Evolutionary conservation across 2,329 filamentous ascomycete genomes (phyloP).

Genomic region (Sporothrix pseudoabietina): DNA sequence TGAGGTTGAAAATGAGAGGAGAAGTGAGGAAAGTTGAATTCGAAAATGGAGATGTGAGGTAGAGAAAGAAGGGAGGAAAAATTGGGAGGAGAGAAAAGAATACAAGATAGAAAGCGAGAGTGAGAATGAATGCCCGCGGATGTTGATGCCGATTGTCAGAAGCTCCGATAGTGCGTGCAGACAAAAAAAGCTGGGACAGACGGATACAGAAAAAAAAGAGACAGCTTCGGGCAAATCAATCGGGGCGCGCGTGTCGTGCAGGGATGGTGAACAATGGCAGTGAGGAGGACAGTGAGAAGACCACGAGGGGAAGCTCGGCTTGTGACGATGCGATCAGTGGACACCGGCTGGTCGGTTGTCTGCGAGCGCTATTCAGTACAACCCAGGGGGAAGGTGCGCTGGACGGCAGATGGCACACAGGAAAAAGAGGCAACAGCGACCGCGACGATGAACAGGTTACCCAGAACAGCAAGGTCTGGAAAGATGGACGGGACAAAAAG

Average conservation of each 20-base stretch:
- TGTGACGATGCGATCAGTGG: slow-evolving; percentile 15
- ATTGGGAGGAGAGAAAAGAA: background rate
- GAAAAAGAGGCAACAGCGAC: background rate
- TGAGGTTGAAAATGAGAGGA: background rate
- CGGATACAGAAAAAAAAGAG: background rate
- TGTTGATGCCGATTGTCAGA: background rate
- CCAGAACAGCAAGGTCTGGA: slow-evolving; percentile 24
- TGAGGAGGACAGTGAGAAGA: background rate
- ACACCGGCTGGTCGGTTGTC: slow-evolving; percentile 13
- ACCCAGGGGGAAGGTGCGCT: background rate
- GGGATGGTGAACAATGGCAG: background rate
- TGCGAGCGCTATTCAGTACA: background rate
- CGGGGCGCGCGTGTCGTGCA: background rate
- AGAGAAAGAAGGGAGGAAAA: background rate
- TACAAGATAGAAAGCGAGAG: background rate
- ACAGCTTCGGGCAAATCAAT: background rate
- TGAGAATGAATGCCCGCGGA: background rate
- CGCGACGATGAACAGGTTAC: slow-evolving; percentile 25
- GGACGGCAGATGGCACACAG: background rate
- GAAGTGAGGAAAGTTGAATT: background rate
- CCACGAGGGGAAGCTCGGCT: slow-evolving; percentile 16
- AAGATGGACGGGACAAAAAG: background rate
- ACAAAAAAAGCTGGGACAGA: background rate
- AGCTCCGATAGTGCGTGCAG: background rate
- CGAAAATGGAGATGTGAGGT: background rate